Conservation (phyloP, 2,329 filamentous ascomycete genomes). For the Diplodia seriata region DNA sequence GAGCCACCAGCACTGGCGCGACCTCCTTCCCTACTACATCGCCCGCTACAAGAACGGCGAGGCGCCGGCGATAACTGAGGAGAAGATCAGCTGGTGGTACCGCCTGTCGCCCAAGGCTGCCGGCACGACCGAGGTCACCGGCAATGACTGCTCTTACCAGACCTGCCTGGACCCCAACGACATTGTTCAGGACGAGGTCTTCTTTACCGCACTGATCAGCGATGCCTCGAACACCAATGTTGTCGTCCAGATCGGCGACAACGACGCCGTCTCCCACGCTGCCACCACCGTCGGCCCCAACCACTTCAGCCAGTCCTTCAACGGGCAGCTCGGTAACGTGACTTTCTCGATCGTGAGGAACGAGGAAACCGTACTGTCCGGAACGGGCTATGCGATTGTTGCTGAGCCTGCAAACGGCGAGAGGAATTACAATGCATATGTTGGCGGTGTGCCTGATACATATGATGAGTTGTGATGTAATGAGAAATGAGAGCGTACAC, state of each 20-base stretch:
- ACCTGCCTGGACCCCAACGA: slow-evolving; percentile 41
- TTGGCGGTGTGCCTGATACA: slow-evolving; percentile 31
- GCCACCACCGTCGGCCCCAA: slow-evolving; percentile 26
- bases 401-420: slow-evolving; percentile 21
- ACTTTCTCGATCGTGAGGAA: slow-evolving; percentile 33
- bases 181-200: slow-evolving; percentile 55
- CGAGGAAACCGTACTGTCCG: slow-evolving; percentile 17
- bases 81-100: slow-evolving; percentile 55
- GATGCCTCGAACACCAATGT: slow-evolving; percentile 26
- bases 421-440: slow-evolving; percentile 36
- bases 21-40: slow-evolving; percentile 59
- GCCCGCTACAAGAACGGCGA: slow-evolving; percentile 56
- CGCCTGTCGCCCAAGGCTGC: slow-evolving; percentile 48
- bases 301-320: slow-evolving; percentile 34
- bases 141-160: slow-evolving; percentile 41
- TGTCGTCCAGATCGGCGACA: slow-evolving; percentile 32
- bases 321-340: slow-evolving; percentile 34
- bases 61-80: slow-evolving; percentile 37
- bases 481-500: no score
- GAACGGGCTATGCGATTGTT: slow-evolving; percentile 30
- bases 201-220: slow-evolving; percentile 48
- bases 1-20: slow-evolving; percentile 60
- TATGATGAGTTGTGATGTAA: slow-evolving; percentile 2
- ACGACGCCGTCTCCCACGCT: slow-evolving; percentile 18
- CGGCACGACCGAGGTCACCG: slow-evolving; percentile 47